Evolutionary conservation across 1,284 basidiomycete genomes (phyloP).

Genomic region (Ustilago nuda): DNA sequence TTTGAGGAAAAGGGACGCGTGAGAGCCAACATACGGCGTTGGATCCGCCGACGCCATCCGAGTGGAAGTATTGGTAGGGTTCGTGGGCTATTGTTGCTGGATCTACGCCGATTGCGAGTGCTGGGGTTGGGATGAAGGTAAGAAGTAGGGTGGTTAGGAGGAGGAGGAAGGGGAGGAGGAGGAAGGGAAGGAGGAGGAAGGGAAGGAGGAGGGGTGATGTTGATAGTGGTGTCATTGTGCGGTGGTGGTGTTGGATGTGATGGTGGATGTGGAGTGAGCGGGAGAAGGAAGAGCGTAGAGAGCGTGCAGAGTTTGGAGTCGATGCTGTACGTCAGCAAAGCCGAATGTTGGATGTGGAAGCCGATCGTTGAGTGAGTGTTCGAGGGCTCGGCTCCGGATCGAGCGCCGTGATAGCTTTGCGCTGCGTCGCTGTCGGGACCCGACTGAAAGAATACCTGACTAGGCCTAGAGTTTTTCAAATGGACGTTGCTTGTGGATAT

Average conservation of each 20-base stretch:
- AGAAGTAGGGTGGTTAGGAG: background rate
- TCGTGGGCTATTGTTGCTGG: slow-evolving; percentile 6
- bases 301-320: background rate
- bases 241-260: background rate
- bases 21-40: slow-evolving; percentile 46
- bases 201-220: slow-evolving; percentile 1
- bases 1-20: slow-evolving; percentile 17
- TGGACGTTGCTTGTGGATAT: too few relatives aligned
- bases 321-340: background rate
- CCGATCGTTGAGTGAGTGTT: too few relatives aligned
- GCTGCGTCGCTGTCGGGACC: too few relatives aligned
- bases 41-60: slow-evolving; percentile 22
- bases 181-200: background rate
- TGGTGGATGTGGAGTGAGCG: background rate
- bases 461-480: too few relatives aligned
- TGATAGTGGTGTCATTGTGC: slow-evolving; percentile 7
- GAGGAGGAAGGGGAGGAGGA: slow-evolving; percentile 1
- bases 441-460: too few relatives aligned
- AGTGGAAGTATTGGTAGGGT: slow-evolving; percentile 47
- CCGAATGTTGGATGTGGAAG: too few relatives aligned
- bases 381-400: too few relatives aligned
- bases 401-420: too few relatives aligned
- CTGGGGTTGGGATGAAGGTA: background rate
- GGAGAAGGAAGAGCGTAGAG: background rate
- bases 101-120: slow-evolving; percentile 3